Evolutionary conservation across 441 rosid genomes (phyloP), one percentile per base, ranked within the genome.

Genomic region (Raphanus hybrid): DNA sequence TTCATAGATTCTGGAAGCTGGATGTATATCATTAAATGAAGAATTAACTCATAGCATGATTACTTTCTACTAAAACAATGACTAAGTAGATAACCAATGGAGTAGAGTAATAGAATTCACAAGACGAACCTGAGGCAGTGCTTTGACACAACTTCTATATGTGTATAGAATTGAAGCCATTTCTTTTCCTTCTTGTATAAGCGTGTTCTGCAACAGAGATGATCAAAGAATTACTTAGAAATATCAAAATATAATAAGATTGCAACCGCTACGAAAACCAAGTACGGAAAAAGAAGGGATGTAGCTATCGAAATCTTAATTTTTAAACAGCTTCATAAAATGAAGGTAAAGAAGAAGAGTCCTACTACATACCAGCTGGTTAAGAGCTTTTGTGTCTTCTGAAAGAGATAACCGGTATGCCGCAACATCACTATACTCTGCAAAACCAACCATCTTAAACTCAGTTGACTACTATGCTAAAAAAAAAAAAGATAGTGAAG

Each of bases 1-100:
- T 90, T 96, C 99, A 96, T 91, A 52, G 99, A 96, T 79, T 91
- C 98, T 2, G 98, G 98, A 81, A 96, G 98, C 98, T 96, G 96
- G 82, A 78, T 72, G 45, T 58, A 82, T 27, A 57, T 70, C 32
- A 67, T 62, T 62, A 32, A 23, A n/a, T 9, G 45, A 37, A 57
- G 57, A 71, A 72, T 27, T 29, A 23, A 23, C 26, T 23, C 26
- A 23, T 23, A 60, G 27, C 50, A 73, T 14, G 55, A 50, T 37
- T 62, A 32, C 58, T 26, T 14, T 45, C 48, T 8, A 10, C 6
- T 59, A 34, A 58, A 39, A 50, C 27, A 37, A n/a, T 18, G 29
- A 32, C 67, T 35, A 76, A 26, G 67, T 62, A 54, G 70, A 69
- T 2, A 41, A 20, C 8, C 34, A 69, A 29, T 3, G n/a, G 14